Conservation (phyloP, 768 basidiomycete genomes). For the Lyophyllum atratum region DNA sequence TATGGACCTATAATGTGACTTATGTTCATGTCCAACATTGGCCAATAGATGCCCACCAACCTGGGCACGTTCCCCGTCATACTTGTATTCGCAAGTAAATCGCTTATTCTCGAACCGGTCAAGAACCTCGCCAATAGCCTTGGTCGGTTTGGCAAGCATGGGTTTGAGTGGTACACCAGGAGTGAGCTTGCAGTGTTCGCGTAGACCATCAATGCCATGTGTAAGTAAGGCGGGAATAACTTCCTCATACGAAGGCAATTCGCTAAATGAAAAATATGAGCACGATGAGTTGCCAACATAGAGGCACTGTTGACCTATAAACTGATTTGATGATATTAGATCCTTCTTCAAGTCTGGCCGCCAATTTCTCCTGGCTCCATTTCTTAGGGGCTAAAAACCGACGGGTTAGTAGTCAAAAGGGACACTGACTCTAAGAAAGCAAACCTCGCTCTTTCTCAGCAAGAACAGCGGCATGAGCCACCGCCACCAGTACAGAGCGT, state of each 20-base stretch:
- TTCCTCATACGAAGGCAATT: conserved; percentile 89
- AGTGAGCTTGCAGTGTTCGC: conserved; percentile 82
- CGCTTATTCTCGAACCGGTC: conserved; percentile 94
- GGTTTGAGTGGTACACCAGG: conserved; percentile 97
- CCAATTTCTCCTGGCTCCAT: conserved; percentile 73
- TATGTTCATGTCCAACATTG: not conserved
- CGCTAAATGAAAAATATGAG: conserved; percentile 48
- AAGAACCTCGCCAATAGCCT: conserved; percentile 96
- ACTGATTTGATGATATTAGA: conserved; percentile 82
- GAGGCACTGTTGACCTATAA: conserved; percentile 66
- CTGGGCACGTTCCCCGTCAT: conserved; percentile 97
- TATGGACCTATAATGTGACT: conserved; percentile 66
- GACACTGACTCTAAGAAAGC: not conserved
- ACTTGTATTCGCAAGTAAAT: conserved; percentile 99
- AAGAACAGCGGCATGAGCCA: conserved; percentile 88
- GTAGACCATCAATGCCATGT: conserved; percentile 70
- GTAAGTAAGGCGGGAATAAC: conserved; percentile 90
- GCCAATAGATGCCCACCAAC: conserved; percentile 32
- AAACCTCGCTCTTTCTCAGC: conserved; percentile 65
- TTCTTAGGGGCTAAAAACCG: conserved; percentile 62
- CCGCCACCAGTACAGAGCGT: conserved; percentile 90
- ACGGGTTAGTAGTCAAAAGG: conserved; percentile 5
- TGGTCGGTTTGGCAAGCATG: conserved; percentile 99
- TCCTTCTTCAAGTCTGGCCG: conserved; percentile 73
- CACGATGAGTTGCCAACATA: conserved; percentile 3